Conservation (phyloP, 192 early-diverging fungal genomes). For the Cladochytrium replicatum region DNA sequence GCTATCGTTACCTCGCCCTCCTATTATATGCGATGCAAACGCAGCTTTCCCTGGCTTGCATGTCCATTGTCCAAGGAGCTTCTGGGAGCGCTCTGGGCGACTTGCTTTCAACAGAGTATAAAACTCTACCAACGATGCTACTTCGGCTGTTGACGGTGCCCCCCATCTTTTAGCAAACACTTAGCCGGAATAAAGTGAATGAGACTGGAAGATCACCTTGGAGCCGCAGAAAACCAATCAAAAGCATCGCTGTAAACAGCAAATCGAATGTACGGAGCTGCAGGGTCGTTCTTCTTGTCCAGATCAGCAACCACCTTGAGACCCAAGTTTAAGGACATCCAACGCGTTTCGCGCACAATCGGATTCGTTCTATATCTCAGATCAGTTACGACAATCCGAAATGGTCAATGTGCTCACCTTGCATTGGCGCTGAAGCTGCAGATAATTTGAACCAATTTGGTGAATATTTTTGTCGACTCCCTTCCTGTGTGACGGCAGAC, state of each 20-base stretch:
- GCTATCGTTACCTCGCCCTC: not conserved
- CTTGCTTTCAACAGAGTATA: not conserved
- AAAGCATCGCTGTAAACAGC: conserved; percentile 63
- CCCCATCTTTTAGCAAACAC: too few species aligned
- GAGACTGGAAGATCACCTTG: too few species aligned
- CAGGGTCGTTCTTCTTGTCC: conserved; percentile 49
- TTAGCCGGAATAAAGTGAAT: too few species aligned
- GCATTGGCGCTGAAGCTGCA: conserved; percentile 5
- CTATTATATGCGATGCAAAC: not conserved
- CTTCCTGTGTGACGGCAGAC: conserved; percentile 58
- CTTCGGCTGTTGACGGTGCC: not conserved
- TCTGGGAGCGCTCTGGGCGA: not conserved
- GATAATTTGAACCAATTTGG: conserved; percentile 63
- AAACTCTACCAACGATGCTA: not conserved
- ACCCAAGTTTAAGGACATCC: conserved; percentile 61
- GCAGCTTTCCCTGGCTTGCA: not conserved
- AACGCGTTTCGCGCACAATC: conserved; percentile 71
- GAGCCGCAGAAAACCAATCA: conserved; percentile 70
- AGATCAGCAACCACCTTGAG: conserved; percentile 62
- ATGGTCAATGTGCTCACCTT: not conserved
- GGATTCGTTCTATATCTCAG: conserved; percentile 45
- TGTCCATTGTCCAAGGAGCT: not conserved
- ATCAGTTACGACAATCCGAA: conserved; percentile 10
- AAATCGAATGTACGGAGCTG: conserved; percentile 53
- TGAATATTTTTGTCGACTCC: conserved; percentile 66